Evolutionary conservation across 495 filamentous ascomycete species (phyloP).

Genomic region (Apiosordaria backusii): DNA sequence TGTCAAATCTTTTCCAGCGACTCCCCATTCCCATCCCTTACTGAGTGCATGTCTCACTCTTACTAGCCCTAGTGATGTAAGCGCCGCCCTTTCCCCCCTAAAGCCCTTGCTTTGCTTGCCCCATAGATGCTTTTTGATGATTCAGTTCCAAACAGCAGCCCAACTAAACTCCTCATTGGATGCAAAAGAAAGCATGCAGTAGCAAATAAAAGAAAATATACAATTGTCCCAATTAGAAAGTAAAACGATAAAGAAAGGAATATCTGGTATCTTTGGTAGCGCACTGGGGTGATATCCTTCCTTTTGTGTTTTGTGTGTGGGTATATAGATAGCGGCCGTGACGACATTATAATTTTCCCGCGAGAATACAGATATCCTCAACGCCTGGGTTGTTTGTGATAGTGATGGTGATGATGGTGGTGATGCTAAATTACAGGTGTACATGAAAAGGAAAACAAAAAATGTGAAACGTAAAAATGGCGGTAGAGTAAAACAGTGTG

Average conservation of each 20-base stretch:
- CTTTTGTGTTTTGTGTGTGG: not conserved
- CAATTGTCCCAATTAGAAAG: not conserved
- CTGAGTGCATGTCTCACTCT: not conserved
- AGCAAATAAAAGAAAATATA: not conserved
- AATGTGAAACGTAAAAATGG: not conserved
- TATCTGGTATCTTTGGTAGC: not conserved
- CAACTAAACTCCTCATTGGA: not conserved
- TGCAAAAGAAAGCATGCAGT: no score
- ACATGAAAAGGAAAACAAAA: not conserved
- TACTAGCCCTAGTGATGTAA: not conserved
- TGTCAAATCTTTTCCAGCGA: not conserved
- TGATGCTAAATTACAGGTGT: slow-evolving; percentile 9
- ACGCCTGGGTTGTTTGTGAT: not conserved
- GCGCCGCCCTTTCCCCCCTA: not conserved
- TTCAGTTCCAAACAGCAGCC: not conserved
- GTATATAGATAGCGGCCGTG: not conserved
- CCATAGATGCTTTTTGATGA: not conserved
- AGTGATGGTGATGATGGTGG: not conserved
- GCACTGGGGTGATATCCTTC: not conserved
- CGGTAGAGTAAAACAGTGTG: not conserved
- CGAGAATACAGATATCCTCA: not conserved
- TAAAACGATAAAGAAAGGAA: not conserved
- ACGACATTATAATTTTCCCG: not conserved
- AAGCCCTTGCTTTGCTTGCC: not conserved
- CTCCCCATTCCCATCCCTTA: not conserved